Evolutionary conservation across 768 basidiomycete species (phyloP).

Genomic region (Rhodotorula diobovata): DNA sequence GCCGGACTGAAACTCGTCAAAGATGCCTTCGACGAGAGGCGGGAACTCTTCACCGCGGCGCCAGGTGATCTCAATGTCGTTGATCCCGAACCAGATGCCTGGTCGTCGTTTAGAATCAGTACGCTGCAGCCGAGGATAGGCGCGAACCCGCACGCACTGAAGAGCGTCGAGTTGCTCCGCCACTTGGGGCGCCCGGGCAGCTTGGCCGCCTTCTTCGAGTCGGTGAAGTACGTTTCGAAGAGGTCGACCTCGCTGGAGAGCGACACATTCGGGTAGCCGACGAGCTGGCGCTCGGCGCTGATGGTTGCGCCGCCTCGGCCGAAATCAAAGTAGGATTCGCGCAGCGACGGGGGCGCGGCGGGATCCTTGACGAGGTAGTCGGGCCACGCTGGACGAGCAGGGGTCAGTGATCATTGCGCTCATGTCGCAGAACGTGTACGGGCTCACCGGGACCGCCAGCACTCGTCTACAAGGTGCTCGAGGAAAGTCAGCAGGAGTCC

Average conservation of each 20-base stretch:
- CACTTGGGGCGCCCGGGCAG: neutral
- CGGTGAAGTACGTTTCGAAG: neutral
- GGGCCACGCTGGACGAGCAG: neutral
- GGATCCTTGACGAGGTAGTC: neutral
- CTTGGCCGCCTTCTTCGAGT: neutral
- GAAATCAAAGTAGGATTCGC: neutral
- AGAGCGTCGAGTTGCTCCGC: neutral
- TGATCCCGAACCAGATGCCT: slow-evolving; percentile 13
- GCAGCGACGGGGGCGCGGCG: neutral
- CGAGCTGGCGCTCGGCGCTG: neutral
- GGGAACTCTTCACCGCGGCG: neutral
- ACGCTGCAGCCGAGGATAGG: too few species aligned
- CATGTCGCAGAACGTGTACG: accelerated
- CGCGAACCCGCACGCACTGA: slow-evolving; percentile 1
- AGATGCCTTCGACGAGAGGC: neutral
- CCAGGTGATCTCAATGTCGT: slow-evolving; percentile 13
- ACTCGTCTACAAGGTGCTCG: neutral
- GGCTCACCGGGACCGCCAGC: neutral
- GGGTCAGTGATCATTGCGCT: too few species aligned
- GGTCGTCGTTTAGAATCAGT: too few species aligned
- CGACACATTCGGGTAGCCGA: neutral
- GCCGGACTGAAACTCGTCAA: neutral
- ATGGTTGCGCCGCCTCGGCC: slow-evolving; percentile 1
- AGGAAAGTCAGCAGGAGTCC: too few species aligned
- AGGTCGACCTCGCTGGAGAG: neutral